phyloP scores from a whole-genome alignment of 208 protist species.

The Giardia muris region DNA sequence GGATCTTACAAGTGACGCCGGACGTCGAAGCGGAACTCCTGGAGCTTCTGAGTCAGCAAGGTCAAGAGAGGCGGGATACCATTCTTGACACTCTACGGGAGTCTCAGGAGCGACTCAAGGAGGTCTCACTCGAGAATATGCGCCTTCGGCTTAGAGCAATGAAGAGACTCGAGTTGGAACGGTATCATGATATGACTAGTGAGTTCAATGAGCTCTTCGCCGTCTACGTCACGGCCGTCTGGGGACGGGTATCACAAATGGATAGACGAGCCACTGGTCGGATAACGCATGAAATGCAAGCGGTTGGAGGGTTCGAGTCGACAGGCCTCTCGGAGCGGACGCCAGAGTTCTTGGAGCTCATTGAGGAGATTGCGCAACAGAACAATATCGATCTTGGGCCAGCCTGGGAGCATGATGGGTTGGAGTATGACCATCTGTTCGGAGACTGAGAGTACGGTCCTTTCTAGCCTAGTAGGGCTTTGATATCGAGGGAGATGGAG shows the following conservation, averaged over 20 bases:
- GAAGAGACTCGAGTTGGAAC: background rate
- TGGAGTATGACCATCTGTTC: background rate
- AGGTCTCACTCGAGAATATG: background rate
- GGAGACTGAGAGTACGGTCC: too few species aligned
- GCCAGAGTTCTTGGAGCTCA: background rate
- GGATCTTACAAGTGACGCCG: background rate
- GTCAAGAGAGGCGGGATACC: background rate
- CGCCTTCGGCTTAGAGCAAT: background rate
- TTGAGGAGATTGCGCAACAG: background rate
- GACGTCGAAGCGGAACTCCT: background rate
- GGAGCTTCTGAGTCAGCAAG: background rate
- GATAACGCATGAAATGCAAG: background rate
- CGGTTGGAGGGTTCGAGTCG: background rate
- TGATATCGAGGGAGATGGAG: too few species aligned
- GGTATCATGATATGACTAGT: background rate
- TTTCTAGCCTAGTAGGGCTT: too few species aligned
- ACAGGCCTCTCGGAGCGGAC: background rate
- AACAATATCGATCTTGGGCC: background rate
- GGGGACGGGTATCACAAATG: background rate
- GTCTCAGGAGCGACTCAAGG: background rate
- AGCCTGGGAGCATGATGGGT: background rate
- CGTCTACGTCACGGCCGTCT: background rate
- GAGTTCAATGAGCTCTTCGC: background rate
- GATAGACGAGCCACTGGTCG: background rate
- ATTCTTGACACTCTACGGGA: background rate